Evolutionary conservation across 345 rosid genomes (phyloP).

Genomic region (Populus deltoides): DNA sequence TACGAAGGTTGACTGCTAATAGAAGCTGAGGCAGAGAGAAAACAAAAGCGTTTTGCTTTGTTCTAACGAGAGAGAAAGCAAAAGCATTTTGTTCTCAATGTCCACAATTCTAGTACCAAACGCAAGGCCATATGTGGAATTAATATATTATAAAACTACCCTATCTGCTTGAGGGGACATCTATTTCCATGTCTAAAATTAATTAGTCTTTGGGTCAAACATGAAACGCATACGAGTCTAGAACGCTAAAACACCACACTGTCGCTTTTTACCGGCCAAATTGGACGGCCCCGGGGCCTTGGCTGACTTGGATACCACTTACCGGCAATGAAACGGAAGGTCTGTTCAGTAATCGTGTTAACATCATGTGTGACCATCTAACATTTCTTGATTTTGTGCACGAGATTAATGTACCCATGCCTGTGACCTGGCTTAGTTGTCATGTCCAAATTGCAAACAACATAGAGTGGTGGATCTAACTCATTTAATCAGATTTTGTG

Average conservation of each 20-base stretch:
- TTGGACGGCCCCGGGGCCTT: neutral
- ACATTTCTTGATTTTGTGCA: neutral
- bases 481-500: no score
- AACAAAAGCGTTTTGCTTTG: neutral
- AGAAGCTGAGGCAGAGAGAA: neutral
- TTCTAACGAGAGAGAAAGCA: neutral
- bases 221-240: neutral
- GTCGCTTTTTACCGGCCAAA: neutral
- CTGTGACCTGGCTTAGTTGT: no score
- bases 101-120: neutral
- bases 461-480: no score
- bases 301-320: neutral
- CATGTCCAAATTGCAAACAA: no score
- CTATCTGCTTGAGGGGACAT: neutral
- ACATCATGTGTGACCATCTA: neutral
- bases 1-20: neutral
- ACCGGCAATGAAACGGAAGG: neutral
- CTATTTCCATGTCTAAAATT: neutral
- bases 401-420: no score
- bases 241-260: neutral
- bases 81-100: neutral
- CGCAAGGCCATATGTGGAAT: neutral
- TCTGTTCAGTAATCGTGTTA: neutral
- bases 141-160: no score
- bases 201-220: conserved; percentile 11